Conservation (phyloP, 2,329 filamentous ascomycete genomes). For the Colletotrichum higginsianum region DNA sequence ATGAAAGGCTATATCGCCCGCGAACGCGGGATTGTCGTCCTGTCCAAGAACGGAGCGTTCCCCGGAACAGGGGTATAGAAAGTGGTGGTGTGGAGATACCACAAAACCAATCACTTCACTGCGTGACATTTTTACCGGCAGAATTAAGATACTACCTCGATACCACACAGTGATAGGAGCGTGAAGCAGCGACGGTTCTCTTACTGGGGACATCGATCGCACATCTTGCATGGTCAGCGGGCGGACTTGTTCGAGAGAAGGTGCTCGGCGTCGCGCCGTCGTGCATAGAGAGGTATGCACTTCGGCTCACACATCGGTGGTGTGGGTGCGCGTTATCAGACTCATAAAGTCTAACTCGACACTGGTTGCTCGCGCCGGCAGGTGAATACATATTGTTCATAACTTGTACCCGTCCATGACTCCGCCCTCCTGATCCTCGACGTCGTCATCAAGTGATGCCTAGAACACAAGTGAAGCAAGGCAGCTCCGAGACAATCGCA, state of each 20-base stretch:
- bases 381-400: background rate
- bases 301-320: conserved; percentile 2
- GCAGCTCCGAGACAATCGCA: background rate
- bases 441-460: background rate
- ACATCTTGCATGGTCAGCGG: background rate
- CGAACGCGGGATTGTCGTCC: conserved; percentile 88
- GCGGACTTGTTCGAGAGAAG: background rate
- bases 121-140: conserved; percentile 13
- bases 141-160: conserved; percentile 5
- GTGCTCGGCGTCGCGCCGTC: background rate
- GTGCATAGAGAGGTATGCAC: conserved; percentile 13
- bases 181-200: conserved; percentile 11
- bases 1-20: conserved; percentile 99
- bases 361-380: background rate
- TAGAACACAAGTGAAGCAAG: background rate
- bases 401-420: background rate
- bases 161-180: background rate
- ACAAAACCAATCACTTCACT: background rate
- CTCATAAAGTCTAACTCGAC: conserved; percentile 33
- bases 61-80: conserved; percentile 83
- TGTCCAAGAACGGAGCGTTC: conserved; percentile 94
- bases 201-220: background rate
- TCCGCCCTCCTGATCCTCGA: background rate
- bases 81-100: conserved; percentile 5
- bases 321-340: conserved; percentile 2